These are phyloP conservation scores for Diaporthe sp. DNA, from an alignment of 2,329 filamentous ascomycete genomes.

Conservation along the genomic window DNA sequence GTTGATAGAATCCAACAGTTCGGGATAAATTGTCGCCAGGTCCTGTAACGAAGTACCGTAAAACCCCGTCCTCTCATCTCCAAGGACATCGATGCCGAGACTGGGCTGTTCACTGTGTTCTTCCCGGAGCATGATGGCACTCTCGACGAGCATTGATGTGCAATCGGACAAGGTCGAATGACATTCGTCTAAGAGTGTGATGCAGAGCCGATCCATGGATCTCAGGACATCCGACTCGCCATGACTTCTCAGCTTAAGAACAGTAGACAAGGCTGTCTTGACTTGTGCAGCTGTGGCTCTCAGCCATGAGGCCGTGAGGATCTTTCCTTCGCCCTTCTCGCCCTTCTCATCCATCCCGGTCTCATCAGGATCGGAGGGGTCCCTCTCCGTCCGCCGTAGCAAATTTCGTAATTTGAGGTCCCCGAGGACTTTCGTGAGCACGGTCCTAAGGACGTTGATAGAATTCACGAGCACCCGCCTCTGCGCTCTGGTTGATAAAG, in stretches of 20 bases:
- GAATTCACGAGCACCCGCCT: constrained; percentile 75
- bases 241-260: constrained; percentile 82
- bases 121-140: constrained; percentile 77
- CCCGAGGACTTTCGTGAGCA: constrained; percentile 69
- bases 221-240: constrained; percentile 77
- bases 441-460: constrained; percentile 69
- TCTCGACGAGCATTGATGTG: constrained; percentile 82
- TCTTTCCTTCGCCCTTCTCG: constrained; percentile 52
- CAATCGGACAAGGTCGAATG: constrained; percentile 79
- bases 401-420: constrained; percentile 69
- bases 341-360: constrained; percentile 50
- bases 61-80: constrained; percentile 46
- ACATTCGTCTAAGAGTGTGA: constrained; percentile 84
- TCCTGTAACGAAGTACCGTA: constrained; percentile 66
- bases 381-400: constrained; percentile 52
- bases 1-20: constrained; percentile 71
- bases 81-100: constrained; percentile 20
- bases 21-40: constrained; percentile 67
- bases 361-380: constrained; percentile 36
- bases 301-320: constrained; percentile 75
- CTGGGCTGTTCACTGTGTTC: constrained; percentile 55
- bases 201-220: constrained; percentile 79
- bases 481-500: constrained; percentile 66
- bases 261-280: constrained; percentile 83
- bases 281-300: constrained; percentile 85